A percentile compares a stretch with the other conserved stretches of the same genome.
Evolutionary conservation across 2,329 filamentous ascomycete species (phyloP).

Genomic region (Pseudogymnoascus sp.): DNA sequence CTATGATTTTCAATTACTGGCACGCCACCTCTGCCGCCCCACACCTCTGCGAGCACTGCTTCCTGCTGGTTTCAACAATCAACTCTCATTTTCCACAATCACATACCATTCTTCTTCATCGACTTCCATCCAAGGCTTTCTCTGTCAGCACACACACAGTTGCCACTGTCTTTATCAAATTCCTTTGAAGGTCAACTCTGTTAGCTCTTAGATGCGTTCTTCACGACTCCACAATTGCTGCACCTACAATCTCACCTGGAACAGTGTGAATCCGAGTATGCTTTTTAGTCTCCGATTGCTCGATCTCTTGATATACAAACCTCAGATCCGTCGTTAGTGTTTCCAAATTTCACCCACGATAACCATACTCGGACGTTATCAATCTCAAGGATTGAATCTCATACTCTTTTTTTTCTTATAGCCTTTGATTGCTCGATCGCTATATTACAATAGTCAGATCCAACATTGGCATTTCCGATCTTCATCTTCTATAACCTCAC

Average conservation of each 20-base stretch:
- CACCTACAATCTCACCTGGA: neutral
- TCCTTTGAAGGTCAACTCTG: neutral
- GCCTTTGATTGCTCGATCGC: neutral
- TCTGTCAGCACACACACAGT: neutral
- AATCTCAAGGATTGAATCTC: neutral
- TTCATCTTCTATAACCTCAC: neutral
- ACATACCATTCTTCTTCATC: too few species aligned
- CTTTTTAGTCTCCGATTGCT: neutral
- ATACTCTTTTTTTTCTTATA: neutral
- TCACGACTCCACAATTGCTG: neutral
- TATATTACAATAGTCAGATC: neutral
- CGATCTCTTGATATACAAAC: neutral
- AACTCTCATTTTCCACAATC: neutral
- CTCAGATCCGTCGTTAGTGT: neutral
- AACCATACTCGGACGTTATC: neutral
- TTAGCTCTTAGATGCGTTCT: neutral
- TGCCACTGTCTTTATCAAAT: neutral
- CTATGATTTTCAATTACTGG: neutral
- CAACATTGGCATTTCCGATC: neutral
- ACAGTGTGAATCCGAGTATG: neutral
- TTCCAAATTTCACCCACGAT: neutral
- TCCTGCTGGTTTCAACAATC: neutral
- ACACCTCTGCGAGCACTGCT: neutral
- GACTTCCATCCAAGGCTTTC: too few species aligned
- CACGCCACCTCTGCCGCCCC: neutral